phyloP scores from a whole-genome alignment of 345 rosid genomes.

The Psidium guajava region DNA sequence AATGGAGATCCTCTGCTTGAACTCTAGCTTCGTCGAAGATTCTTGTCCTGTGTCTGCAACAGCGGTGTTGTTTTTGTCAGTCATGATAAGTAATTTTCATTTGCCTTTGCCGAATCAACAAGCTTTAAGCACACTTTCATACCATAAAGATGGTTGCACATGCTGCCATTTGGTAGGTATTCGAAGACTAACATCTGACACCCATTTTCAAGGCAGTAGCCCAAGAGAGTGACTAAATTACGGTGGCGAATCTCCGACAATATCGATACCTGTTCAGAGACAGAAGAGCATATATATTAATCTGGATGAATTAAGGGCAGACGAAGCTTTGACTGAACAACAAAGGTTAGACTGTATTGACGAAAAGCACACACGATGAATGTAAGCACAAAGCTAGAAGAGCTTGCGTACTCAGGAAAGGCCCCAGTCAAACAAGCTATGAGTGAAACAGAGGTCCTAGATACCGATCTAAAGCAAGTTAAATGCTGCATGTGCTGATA shows the following conservation, averaged over 20 bases:
- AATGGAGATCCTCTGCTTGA: conserved; percentile 51
- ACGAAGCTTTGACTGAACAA: not conserved
- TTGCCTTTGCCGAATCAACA: not conserved
- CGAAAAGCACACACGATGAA: not conserved
- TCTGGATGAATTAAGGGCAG: not conserved
- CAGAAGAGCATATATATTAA: not conserved
- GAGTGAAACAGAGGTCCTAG: not conserved
- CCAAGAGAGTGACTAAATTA: conserved; percentile 47
- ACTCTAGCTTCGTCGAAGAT: conserved; percentile 37
- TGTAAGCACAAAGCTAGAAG: not conserved
- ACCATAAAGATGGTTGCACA: conserved; percentile 47
- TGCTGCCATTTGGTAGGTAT: conserved; percentile 52
- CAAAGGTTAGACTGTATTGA: not conserved
- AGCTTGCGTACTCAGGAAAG: not conserved
- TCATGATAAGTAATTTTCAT: not conserved
- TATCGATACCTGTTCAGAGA: conserved; percentile 27
- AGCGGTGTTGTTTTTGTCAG: not conserved
- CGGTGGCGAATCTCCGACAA: conserved; percentile 50
- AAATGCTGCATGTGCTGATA: conserved; percentile 1
- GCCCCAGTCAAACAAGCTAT: not conserved
- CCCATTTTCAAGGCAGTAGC: conserved; percentile 46
- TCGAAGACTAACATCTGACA: conserved; percentile 48
- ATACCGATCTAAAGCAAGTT: not conserved
- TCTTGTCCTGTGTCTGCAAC: conserved; percentile 25
- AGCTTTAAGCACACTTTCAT: not conserved